Percentiles rank a stretch among this genome's conserved stretches.
These are phyloP conservation scores for Groenewaldozyma salmanticensis DNA, from an alignment of 805 yeast species.

Conservation along the genomic window DNA sequence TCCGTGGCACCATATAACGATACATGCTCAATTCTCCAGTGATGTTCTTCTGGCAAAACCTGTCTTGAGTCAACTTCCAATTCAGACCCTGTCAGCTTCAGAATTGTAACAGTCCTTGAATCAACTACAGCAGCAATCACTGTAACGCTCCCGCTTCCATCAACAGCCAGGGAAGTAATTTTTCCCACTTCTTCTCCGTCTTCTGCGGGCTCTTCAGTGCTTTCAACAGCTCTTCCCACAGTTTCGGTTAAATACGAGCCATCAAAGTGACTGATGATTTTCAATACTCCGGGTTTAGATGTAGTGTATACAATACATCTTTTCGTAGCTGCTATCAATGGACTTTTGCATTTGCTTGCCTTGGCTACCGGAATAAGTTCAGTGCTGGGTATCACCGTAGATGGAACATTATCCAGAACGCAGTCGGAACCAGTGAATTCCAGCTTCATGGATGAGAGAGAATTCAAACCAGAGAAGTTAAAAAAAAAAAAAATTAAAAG, in stretches of 20 bases:
- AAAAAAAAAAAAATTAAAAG: no score
- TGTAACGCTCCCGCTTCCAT: background rate
- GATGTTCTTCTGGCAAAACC: background rate
- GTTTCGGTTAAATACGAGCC: slow-evolving; percentile 12
- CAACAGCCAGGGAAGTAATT: background rate
- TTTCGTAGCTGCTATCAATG: slow-evolving; percentile 12
- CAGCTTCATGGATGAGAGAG: no score
- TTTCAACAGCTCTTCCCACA: slow-evolving; percentile 3
- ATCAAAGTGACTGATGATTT: slow-evolving; percentile 17
- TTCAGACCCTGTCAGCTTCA: background rate
- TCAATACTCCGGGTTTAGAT: slow-evolving; percentile 13
- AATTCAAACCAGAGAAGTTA: no score
- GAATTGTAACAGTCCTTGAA: background rate
- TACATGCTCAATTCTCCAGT: background rate
- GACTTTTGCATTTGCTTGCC: slow-evolving; percentile 8
- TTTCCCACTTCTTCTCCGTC: background rate
- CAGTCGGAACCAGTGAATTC: no score
- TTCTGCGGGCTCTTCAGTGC: background rate
- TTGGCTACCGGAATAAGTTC: slow-evolving; percentile 14
- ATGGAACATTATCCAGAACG: background rate
- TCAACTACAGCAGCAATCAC: slow-evolving; percentile 1
- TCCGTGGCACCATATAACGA: background rate
- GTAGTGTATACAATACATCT: slow-evolving; percentile 16
- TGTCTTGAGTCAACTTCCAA: background rate
- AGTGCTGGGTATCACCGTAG: background rate